These are phyloP conservation scores for Casaregolazyma suthepensis DNA, from an alignment of 1,139 yeast species.

Conservation along the genomic window DNA sequence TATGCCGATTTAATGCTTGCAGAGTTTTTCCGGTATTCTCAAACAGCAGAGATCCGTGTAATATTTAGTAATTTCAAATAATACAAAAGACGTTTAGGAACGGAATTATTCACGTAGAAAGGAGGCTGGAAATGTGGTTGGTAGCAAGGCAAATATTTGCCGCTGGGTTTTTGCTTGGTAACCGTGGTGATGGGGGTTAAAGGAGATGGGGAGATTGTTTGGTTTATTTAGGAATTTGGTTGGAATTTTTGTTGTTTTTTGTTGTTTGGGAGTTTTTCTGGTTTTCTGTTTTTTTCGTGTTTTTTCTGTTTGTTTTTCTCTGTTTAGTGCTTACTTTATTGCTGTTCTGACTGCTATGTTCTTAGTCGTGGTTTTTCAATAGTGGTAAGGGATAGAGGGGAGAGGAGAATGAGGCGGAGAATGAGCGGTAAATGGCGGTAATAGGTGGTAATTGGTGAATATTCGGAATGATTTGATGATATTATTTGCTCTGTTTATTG, in stretches of 20 bases:
- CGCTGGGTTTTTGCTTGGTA: background rate
- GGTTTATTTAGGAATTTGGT: background rate
- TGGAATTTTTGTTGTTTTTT: background rate
- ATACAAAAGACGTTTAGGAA: background rate
- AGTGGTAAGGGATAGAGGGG: background rate
- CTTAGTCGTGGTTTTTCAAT: no score
- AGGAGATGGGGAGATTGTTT: background rate
- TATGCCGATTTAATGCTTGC: background rate
- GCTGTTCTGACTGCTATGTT: no score
- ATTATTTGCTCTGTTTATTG: no score
- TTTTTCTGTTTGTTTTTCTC: background rate
- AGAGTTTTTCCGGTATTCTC: background rate
- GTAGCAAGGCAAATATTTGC: background rate
- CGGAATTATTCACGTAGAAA: background rate
- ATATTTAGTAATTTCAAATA: background rate
- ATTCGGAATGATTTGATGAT: background rate
- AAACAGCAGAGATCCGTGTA: background rate
- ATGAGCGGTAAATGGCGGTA: background rate
- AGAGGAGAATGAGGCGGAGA: background rate
- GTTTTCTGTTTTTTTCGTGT: background rate
- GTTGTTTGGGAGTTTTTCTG: background rate
- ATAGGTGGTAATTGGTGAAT: no score
- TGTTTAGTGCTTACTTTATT: no score
- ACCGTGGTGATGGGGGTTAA: background rate
- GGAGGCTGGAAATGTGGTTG: background rate